Evolutionary conservation across 768 basidiomycete species (phyloP).

Genomic region (Tylopilus sp.): DNA sequence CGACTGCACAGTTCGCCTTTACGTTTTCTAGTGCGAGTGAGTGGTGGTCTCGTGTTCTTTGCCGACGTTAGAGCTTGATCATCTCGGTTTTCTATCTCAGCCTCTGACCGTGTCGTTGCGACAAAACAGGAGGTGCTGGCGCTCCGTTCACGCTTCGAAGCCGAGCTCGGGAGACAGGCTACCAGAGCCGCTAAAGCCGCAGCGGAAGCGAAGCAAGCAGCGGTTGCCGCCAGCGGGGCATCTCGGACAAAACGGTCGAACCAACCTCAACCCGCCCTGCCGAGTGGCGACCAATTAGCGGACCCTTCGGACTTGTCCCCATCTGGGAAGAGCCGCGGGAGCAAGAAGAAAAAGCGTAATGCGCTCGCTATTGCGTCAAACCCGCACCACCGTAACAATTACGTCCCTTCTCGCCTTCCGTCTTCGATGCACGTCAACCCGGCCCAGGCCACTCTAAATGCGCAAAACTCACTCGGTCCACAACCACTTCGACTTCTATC

Average conservation of each 20-base stretch:
- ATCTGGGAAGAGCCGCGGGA: conserved; percentile 28
- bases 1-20: conserved; percentile 57
- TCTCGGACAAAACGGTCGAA: conserved; percentile 37
- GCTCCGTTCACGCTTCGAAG: conserved; percentile 67
- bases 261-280: conserved; percentile 34
- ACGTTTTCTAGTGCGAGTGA: conserved; percentile 65
- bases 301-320: conserved; percentile 40
- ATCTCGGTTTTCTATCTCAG: conserved; percentile 40
- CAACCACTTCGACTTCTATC: conserved; percentile 63
- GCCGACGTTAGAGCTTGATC: conserved; percentile 27
- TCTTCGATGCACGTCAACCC: conserved; percentile 39
- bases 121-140: conserved; percentile 66
- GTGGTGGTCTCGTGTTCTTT: conserved; percentile 37
- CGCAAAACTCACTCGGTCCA: conserved; percentile 54
- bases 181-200: conserved; percentile 48
- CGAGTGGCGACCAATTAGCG: conserved; percentile 33
- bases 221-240: conserved; percentile 35
- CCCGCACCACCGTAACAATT: conserved; percentile 93
- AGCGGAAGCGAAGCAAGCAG: conserved; percentile 51
- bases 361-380: conserved; percentile 91
- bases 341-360: conserved; percentile 93
- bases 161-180: conserved; percentile 69
- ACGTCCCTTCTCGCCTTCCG: conserved; percentile 81
- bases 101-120: conserved; percentile 65
- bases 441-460: conserved; percentile 38